Evolutionary conservation across 2,329 filamentous ascomycete species (phyloP), one percentile per base, ranked within the genome.

Genomic region (Pleochaeta shiraiana): DNA sequence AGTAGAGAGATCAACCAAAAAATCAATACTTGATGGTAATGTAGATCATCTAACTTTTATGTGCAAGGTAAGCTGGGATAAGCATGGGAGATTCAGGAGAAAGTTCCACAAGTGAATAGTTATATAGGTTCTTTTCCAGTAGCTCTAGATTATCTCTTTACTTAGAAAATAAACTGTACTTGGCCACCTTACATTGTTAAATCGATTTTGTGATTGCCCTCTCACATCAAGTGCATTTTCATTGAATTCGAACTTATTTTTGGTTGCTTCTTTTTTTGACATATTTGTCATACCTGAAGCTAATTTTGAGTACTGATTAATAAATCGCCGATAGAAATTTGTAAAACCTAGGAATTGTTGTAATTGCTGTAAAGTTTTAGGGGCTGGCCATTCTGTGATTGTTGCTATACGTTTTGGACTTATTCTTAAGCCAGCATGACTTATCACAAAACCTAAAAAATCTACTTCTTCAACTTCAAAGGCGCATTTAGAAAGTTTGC

Each of bases 281-380:
- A 63, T 47, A 33, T 47, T 47, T 31, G 61, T 31, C 61, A 47
- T 50, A n/a, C 37, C 61, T 11, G 61, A 37, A 21, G 21, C 24
- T 47, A 47, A n/a, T 21, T 63, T 63, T 19, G 61, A 63, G 24
- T 63, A 63, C 19, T 63, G 24, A 16, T 28, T 26, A 53, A 61
- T 61, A 28, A 47, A 63, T 47, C 37, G 24, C 28, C 61, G 47
- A 19, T 63, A 63, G n/a, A 63, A 63, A 14, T 63, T 63, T 19
- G 59, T 62, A 21, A 43, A 62, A 34, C 59, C 59, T 45, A 62
- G 28, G 24, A 62, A 62, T 62, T 43, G 4, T 45, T 62, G 33
- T 14, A 62, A n/a, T 45, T 62, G 59, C 33, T 62, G 59, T 26
- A 62, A 34, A 14, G 33, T 62, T 62, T 62, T 37, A 43, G 59